A percentile compares a stretch with the other conserved stretches of the same genome.
phyloP scores from a whole-genome alignment of 23 red algal genomes.

The Gracilariopsis chorda region DNA sequence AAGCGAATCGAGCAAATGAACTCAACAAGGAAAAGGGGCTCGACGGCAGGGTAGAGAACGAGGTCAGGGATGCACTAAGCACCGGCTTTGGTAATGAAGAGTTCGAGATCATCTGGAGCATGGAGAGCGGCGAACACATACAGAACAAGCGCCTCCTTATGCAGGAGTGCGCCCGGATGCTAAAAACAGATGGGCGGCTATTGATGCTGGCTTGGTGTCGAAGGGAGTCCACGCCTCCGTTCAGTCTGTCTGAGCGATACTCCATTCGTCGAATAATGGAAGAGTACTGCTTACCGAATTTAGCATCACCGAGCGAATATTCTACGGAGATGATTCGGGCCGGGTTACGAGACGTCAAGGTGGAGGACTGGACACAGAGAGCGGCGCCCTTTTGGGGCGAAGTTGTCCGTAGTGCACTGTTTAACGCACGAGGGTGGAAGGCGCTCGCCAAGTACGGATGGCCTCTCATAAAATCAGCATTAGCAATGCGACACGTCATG shows the following conservation, averaged over 20 bases:
- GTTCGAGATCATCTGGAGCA: constrained; percentile 94
- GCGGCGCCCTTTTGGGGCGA: constrained; percentile 89
- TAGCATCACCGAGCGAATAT: constrained; percentile 79
- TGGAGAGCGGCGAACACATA: constrained; percentile 98
- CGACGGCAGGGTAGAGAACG: constrained; percentile 46
- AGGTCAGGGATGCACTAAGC: constrained; percentile 69
- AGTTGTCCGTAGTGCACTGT: constrained; percentile 74
- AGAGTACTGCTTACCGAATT: constrained; percentile 78
- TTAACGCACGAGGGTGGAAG: constrained; percentile 24
- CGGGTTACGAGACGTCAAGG: constrained; percentile 40
- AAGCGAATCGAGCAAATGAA: constrained; percentile 82
- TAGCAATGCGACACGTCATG: constrained; percentile 75
- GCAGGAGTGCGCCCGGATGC: constrained; percentile 72
- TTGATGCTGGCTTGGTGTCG: constrained; percentile 94
- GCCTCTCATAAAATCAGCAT: constrained; percentile 64
- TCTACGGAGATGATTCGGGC: constrained; percentile 48
- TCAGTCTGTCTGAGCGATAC: constrained; percentile 58
- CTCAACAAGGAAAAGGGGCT: constrained; percentile 59
- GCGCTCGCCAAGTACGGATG: constrained; percentile 57
- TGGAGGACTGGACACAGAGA: constrained; percentile 80
- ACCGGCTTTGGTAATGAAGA: constrained; percentile 68
- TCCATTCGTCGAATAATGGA: constrained; percentile 77
- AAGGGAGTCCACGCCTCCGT: constrained; percentile 70
- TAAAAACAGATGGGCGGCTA: constrained; percentile 73
- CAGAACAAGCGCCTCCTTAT: constrained; percentile 87